Conservation (phyloP, 2,329 filamentous ascomycete species). For the Fusarium newnesense region DNA sequence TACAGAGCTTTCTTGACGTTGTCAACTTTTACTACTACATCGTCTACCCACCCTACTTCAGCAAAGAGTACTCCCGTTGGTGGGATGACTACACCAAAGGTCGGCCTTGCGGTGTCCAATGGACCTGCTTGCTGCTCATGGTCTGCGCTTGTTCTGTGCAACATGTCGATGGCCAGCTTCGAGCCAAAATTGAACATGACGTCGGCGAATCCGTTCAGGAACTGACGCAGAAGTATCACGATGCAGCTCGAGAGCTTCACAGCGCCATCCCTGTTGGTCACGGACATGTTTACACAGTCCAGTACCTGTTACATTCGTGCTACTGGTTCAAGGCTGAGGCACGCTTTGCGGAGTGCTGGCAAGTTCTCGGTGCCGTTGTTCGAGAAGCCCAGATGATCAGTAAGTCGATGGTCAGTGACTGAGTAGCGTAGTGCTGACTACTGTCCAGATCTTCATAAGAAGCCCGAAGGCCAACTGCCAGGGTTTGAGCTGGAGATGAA, state of each 20-base stretch:
- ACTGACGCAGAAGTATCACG: slow-evolving; percentile 9
- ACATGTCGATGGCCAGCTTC: slow-evolving; percentile 13
- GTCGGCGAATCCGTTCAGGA: slow-evolving; percentile 11
- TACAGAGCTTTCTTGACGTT: slow-evolving; percentile 21
- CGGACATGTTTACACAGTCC: slow-evolving; percentile 12
- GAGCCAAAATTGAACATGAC: slow-evolving; percentile 2
- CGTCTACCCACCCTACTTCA: slow-evolving; percentile 20
- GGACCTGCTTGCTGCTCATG: slow-evolving; percentile 22
- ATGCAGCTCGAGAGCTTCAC: slow-evolving; percentile 21
- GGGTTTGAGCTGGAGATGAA: slow-evolving; percentile 25
- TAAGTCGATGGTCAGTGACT: neutral
- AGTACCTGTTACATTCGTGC: slow-evolving; percentile 17
- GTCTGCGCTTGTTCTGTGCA: slow-evolving; percentile 26
- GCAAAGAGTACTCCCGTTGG: slow-evolving; percentile 23
- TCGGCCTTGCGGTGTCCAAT: slow-evolving; percentile 15
- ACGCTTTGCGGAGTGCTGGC: slow-evolving; percentile 24
- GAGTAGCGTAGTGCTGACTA: rapidly evolving
- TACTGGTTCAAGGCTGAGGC: slow-evolving; percentile 27
- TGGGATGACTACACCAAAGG: slow-evolving; percentile 24
- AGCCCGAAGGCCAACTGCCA: neutral
- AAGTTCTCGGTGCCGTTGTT: slow-evolving; percentile 10
- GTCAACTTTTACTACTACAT: slow-evolving; percentile 31
- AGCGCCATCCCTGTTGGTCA: slow-evolving; percentile 22
- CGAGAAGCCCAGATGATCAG: slow-evolving; percentile 27
- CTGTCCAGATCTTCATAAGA: slow-evolving; percentile 14